Conservation (phyloP, 768 basidiomycete genomes). For the Lanmaoa rubissima region DNA sequence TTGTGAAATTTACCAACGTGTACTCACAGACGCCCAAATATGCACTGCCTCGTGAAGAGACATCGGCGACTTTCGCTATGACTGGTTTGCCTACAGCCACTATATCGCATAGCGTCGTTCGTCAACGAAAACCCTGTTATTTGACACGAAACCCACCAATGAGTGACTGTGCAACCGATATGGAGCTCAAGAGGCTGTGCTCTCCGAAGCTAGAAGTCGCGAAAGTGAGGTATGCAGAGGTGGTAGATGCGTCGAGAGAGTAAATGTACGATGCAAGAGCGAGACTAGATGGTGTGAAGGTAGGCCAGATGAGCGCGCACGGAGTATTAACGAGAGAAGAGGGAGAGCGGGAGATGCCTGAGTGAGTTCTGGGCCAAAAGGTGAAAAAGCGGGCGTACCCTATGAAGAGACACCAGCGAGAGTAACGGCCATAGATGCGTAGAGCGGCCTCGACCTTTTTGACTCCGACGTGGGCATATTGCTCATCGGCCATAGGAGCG, state of each 20-base stretch:
- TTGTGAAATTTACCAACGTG: neutral
- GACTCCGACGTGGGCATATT: slow-evolving; percentile 41
- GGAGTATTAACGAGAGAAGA: neutral
- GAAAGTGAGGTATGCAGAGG: slow-evolving; percentile 59
- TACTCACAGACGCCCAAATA: slow-evolving; percentile 56
- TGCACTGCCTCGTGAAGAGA: slow-evolving; percentile 62
- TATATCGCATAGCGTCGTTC: slow-evolving; percentile 11
- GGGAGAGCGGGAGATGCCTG: neutral
- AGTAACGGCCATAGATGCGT: slow-evolving; percentile 50
- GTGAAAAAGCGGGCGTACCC: slow-evolving; percentile 38
- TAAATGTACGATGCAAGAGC: slow-evolving; percentile 75
- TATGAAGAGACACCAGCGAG: slow-evolving; percentile 59
- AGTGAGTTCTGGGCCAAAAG: neutral
- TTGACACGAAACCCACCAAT: slow-evolving; percentile 42
- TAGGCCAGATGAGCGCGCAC: neutral
- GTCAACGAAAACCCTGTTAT: slow-evolving; percentile 9
- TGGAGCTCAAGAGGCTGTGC: slow-evolving; percentile 55
- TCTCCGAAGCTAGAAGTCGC: slow-evolving; percentile 52
- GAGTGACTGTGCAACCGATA: slow-evolving; percentile 52
- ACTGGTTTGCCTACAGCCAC: slow-evolving; percentile 61
- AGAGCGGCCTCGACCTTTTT: slow-evolving; percentile 49
- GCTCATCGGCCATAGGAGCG: slow-evolving; percentile 1
- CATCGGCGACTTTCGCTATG: slow-evolving; percentile 73
- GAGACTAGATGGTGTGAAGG: slow-evolving; percentile 35
- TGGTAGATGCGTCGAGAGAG: slow-evolving; percentile 70